Base-by-base conservation (phyloP, 495 filamentous ascomycete genomes). In the Astrocystis sublimbata region DNA sequence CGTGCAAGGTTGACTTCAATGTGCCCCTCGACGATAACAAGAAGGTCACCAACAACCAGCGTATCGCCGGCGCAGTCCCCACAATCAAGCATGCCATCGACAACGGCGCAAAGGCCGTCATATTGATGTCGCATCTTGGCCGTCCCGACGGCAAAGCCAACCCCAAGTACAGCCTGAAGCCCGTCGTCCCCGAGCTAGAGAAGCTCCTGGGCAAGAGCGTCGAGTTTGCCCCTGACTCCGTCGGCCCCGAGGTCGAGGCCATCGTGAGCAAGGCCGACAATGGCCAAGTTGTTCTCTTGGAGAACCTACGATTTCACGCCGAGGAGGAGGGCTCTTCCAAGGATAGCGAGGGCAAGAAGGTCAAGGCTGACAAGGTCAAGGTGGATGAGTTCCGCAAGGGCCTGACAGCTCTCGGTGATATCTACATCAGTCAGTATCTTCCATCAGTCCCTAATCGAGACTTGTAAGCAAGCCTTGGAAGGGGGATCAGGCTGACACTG, bases 61-160 rank as follows among this genome's bases (percentile, higher is more conserved):
- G 94, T 78, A 98, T 99, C 69, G 93, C 92, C 73, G 94, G 94
- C 73, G 94, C 94, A 71, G 78, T 98, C 67, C 94, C 96, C 71
- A 97, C 94, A 63, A 98, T 99, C 83, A 97, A 96, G 81, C 93
- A 99, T 76, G 96, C 94, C 75, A 82, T 93, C 72, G 92, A 97
- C 68, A 74, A 97, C 80, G 90, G 90, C 68, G 96, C 96, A 72
- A 97, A 96, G 81, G 86, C 93, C 56, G 92, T 99, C 36, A 82
- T 98, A 71, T 85, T 99, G 73, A 98, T 98, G 96, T 98, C 94
- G 72, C 94, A 99, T 81, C 88, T 99, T 43, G 94, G 94, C 66
- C 93, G 94, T 36, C 94, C 94, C 59, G 88, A 97, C 68, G 94
- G 94, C 72, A 88, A 94, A 79, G 78, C 74, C 72, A 92, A 93